A percentile compares a stretch with the other conserved stretches of the same genome.
Conservation (phyloP, 2,329 filamentous ascomycete species). For the Fusarium beomiforme region DNA sequence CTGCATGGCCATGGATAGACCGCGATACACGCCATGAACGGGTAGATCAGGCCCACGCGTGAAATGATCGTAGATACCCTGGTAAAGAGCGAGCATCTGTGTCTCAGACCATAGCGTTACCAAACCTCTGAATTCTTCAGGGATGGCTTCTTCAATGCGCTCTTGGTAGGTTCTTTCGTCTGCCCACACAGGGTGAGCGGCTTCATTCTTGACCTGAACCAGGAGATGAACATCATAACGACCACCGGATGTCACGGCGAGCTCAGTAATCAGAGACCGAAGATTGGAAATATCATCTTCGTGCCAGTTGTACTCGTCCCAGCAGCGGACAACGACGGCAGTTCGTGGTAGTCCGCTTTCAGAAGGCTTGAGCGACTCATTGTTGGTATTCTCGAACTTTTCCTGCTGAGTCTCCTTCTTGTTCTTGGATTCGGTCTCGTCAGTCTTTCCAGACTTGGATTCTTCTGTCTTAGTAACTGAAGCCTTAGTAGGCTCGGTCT, state of each 20-base stretch:
- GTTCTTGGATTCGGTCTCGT: slow-evolving; percentile 9
- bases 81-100: slow-evolving; percentile 91
- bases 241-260: slow-evolving; percentile 81
- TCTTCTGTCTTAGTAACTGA: background rate
- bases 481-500: background rate
- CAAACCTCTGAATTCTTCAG: slow-evolving; percentile 87
- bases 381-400: background rate
- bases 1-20: slow-evolving; percentile 93
- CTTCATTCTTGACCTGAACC: slow-evolving; percentile 83
- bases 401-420: background rate
- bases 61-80: slow-evolving; percentile 84
- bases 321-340: slow-evolving; percentile 83
- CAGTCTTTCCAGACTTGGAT: slow-evolving; percentile 6
- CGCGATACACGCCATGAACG: slow-evolving; percentile 92
- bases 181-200: slow-evolving; percentile 79
- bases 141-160: slow-evolving; percentile 74
- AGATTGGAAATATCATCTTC: slow-evolving; percentile 84
- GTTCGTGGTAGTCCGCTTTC: slow-evolving; percentile 56
- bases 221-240: slow-evolving; percentile 89
- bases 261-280: slow-evolving; percentile 84
- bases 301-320: slow-evolving; percentile 82
- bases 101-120: slow-evolving; percentile 93
- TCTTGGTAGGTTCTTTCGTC: slow-evolving; percentile 74
- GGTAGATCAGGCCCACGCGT: slow-evolving; percentile 72
- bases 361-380: background rate